Conservation (phyloP, 306 rosid species). For the Quillaja saponaria region DNA sequence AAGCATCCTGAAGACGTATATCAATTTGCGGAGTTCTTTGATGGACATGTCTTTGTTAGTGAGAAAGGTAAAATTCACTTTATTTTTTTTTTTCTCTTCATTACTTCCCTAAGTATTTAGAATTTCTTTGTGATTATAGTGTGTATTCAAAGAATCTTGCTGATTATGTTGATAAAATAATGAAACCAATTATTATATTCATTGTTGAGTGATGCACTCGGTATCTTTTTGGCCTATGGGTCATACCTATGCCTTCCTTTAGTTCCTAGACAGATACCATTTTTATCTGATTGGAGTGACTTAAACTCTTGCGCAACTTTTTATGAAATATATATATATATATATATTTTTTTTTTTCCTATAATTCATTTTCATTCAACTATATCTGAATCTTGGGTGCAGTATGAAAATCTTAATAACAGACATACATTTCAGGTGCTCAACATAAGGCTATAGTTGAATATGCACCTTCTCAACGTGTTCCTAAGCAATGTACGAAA, state of each 20-base stretch:
- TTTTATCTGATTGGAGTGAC: neutral
- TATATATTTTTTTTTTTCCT: no score
- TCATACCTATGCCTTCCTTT: no score
- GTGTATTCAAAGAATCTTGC: no score
- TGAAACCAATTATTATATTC: no score
- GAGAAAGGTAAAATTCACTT: slow-evolving; percentile 61
- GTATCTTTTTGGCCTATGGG: neutral
- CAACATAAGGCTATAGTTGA: slow-evolving; percentile 81
- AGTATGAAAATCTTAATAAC: slow-evolving; percentile 10
- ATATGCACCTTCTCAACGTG: slow-evolving; percentile 94
- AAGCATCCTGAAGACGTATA: slow-evolving; percentile 68
- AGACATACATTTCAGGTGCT: slow-evolving; percentile 50
- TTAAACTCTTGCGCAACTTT: neutral
- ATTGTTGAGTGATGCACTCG: neutral
- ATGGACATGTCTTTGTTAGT: slow-evolving; percentile 88
- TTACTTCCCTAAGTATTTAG: neutral
- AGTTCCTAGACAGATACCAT: neutral
- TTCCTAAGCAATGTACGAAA: slow-evolving; percentile 53
- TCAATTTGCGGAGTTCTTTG: slow-evolving; percentile 79
- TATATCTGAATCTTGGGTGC: no score
- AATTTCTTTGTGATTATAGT: neutral
- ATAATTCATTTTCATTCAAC: no score
- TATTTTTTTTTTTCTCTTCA: slow-evolving; percentile 1
- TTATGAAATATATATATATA: no score
- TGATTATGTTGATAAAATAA: no score